Evolutionary conservation across 140 eudicot species (phyloP).

Genomic region (Cichorium intybus): DNA sequence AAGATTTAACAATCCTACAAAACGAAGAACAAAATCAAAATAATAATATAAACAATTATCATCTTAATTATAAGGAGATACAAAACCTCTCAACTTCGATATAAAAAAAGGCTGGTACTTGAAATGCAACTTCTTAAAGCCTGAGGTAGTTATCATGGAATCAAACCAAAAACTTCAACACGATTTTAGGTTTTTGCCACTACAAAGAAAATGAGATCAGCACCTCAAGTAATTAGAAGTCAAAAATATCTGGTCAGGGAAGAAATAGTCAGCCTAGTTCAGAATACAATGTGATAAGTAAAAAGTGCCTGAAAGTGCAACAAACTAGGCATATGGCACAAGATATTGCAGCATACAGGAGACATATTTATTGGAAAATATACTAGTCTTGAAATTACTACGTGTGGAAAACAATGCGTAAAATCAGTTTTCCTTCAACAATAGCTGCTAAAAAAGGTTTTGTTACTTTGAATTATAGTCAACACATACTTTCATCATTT

Average conservation of each 20-base stretch:
- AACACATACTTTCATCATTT: constrained; percentile 16
- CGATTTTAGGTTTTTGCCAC: constrained; percentile 14
- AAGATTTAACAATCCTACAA: no score
- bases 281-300: not conserved
- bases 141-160: constrained; percentile 33
- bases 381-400: not conserved
- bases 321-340: not conserved
- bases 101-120: not conserved
- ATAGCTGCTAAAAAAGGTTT: constrained; percentile 16
- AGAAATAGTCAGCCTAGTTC: constrained; percentile 14
- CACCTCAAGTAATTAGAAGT: constrained; percentile 7
- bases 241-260: constrained; percentile 16
- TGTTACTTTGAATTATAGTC: constrained; percentile 16
- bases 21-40: no score
- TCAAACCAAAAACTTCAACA: constrained; percentile 24
- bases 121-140: not conserved
- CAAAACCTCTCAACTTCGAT: not conserved
- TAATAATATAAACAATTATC: not conserved
- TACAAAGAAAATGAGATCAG: constrained; percentile 9
- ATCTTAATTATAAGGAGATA: not conserved
- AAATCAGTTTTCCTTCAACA: constrained; percentile 16
- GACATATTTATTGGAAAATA: not conserved
- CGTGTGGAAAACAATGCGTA: not conserved
- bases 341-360: not conserved
- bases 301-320: constrained; percentile 15